Evolutionary conservation across 2,329 filamentous ascomycete genomes (phyloP).

Genomic region (Kalaharituber pfeilii): DNA sequence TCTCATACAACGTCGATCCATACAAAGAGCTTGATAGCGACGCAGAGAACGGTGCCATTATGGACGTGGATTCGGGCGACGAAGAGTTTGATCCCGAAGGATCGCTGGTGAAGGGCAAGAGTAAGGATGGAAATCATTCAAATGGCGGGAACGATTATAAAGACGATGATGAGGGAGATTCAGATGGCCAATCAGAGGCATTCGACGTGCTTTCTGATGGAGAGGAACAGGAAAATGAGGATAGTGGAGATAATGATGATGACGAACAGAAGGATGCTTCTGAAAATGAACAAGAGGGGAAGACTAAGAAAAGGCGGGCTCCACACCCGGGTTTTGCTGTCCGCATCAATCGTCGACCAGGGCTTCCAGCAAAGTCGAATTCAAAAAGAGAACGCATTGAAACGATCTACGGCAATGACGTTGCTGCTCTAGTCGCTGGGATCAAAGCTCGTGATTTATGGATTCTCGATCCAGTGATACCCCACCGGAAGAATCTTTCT

Average conservation of each 20-base stretch:
- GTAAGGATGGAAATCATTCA: background rate
- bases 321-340: background rate
- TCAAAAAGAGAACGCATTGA: slow-evolving; percentile 16
- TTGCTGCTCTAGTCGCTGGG: slow-evolving; percentile 10
- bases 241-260: background rate
- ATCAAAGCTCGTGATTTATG: slow-evolving; percentile 12
- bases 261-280: too few species aligned
- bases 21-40: slow-evolving; percentile 17
- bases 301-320: background rate
- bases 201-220: too few species aligned
- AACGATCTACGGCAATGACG: slow-evolving; percentile 13
- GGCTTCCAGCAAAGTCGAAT: slow-evolving; percentile 13
- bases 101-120: slow-evolving; percentile 2
- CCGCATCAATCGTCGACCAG: slow-evolving; percentile 17
- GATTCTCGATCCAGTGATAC: slow-evolving; percentile 14
- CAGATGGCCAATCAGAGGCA: too few species aligned
- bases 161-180: background rate
- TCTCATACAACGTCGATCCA: slow-evolving; percentile 7
- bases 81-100: background rate
- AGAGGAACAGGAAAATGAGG: background rate
- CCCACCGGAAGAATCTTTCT: slow-evolving; percentile 9
- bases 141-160: background rate
- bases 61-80: background rate
- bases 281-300: too few species aligned
- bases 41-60: background rate